Evolutionary conservation across 1,284 basidiomycete genomes (phyloP), one percentile per base, ranked within the genome.

Genomic region (Tilletia setariae): DNA sequence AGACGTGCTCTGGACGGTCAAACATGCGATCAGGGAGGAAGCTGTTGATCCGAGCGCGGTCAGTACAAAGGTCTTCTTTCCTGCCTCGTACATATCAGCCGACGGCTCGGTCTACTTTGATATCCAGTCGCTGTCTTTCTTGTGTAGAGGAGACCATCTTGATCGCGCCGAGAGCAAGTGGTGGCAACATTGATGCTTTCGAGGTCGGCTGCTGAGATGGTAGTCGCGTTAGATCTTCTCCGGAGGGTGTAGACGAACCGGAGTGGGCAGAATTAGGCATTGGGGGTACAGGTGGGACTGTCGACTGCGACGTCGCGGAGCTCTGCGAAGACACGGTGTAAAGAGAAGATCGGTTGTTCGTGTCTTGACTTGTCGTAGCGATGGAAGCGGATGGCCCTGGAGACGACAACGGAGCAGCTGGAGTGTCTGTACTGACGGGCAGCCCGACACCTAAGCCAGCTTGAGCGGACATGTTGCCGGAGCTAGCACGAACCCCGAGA

Each of bases 281-380:
- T 23, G 65, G 65, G 4, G 65, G 65, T n/a, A 66, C 40, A 3
- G 65, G 42, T 6, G 32, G 53, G 1, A 40, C 51, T 1, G 56
- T 32, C 1, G 73, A 51, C 23, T 75, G 73, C 1, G 77, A 75
- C 13, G 77, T 76, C 43, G 73, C 69, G 16, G 76, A 78, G 66
- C 73, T 77, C 49, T 77, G 74, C 42, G 77, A 79, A n/a, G 77
- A 79, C 1, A 76, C 69, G 0, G 78, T 78, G 67, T 74, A 76
- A 44, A 70, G 64, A n/a, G 78, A 79, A 25, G 78, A 79, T 32
- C 78, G 73, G 42, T 78, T 78, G 70, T 75, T 77, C 4, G 76
- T 68, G 28, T 76, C 56, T 19, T 25, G 28, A 35, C 56, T 74
- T 68, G 73, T 76, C 13, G 76, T 73, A 0, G 69, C 56, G 2